Base-by-base conservation (phyloP, 225 moss, liverwort and hornwort species). In the Asterella californica region DNA sequence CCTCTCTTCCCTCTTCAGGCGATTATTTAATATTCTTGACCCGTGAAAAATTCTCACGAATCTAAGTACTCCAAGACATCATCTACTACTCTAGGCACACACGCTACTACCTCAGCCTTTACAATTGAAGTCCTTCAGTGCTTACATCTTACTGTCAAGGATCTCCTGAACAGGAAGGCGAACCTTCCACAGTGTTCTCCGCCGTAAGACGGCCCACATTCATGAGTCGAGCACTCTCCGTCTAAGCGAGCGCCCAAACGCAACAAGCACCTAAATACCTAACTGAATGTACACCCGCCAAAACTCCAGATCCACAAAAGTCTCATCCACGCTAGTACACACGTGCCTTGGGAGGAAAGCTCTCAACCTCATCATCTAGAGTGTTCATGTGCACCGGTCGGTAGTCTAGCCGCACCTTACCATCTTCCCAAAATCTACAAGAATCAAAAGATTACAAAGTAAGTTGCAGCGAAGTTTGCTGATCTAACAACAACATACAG, bases 331-430 rank as follows among this genome's bases (percentile, higher is more conserved):
- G 34, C 37, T 79, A 99, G 37, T 99, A 99, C 57, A 93, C 93
- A 34, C 97, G 94, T 59, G 94, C 93, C 85, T 92, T 94, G 17
- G 97, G 97, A 59, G 97, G 97, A 74, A 99, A 99, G 34, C 59
- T 53, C 75, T 99, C 91, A 9, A 94, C 92, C 84, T 99, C 97
- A 61, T 89, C 81, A 78, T 99, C 97, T 76, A 94, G 88, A 19
- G 97, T 99, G 50, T 92, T 92, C 94, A 99, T 92, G 87, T 99
- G 97, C n/a, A 94, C 97, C 36, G 94, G 94, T 75, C 97, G 94
- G 79, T 99, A 99, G 45, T 99, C 97, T 83, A 99, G 79, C 76
- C 85, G 83, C 72, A 99, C 93, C 77, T 87, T 89, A n/a, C 88
- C 83, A 30, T 94, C 89, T 81, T 99, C 92, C 97, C 97, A 99